These are phyloP conservation scores for Volvox reticuliferus DNA, from an alignment of 139 green algal genomes.

Conservation along the genomic window DNA sequence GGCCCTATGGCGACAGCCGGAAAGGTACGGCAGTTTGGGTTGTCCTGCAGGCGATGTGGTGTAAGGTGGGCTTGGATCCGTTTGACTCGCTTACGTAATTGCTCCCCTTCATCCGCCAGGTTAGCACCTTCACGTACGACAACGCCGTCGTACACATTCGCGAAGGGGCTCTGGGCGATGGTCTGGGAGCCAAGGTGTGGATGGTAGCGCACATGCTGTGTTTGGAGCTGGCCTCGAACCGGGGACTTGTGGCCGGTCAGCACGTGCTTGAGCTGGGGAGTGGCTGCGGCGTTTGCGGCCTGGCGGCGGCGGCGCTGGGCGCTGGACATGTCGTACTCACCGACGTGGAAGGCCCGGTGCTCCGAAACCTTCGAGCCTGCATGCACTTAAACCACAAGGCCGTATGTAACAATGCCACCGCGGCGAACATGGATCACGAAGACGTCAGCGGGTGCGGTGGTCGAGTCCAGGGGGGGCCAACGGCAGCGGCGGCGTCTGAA, in stretches of 20 bases:
- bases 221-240: conserved; percentile 67
- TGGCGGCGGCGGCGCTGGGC: conserved; percentile 81
- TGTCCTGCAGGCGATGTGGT: no score
- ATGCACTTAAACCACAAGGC: conserved; percentile 66
- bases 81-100: no score
- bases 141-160: conserved; percentile 59
- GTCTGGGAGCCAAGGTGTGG: conserved; percentile 85
- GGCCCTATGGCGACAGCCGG: conserved; percentile 70
- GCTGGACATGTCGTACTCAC: conserved; percentile 76
- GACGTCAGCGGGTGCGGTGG: no score
- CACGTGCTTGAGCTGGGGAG: conserved; percentile 86
- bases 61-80: no score
- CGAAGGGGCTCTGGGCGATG: conserved; percentile 82
- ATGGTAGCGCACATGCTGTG: conserved; percentile 68
- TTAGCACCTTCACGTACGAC: conserved; percentile 64
- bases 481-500: no score
- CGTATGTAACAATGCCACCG: neutral
- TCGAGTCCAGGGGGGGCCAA: no score
- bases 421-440: neutral
- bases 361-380: conserved; percentile 77
- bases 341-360: conserved; percentile 77
- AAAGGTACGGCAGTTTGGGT: conserved; percentile 55
- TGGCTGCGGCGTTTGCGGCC: conserved; percentile 82
- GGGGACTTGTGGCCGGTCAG: conserved; percentile 59
- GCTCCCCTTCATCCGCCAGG: conserved; percentile 40